A percentile compares a stretch with the other conserved stretches of the same genome.
phyloP scores from a whole-genome alignment of 2,329 filamentous ascomycete species.

The Pseudomassariella vexata region DNA sequence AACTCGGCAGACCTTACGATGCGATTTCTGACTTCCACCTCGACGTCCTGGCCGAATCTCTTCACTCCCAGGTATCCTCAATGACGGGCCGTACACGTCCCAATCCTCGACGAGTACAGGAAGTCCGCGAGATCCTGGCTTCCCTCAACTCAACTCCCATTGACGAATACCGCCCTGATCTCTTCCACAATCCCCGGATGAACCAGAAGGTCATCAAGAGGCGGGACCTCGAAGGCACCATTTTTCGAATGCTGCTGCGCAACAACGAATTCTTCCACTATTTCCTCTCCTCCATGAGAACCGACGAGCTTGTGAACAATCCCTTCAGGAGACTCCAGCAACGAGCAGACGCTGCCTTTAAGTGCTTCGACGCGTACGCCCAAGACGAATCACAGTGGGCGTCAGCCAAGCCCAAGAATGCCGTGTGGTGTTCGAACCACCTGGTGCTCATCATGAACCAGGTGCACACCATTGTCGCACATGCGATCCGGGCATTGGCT shows the following conservation, averaged over 20 bases:
- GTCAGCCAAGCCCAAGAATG: constrained; percentile 27
- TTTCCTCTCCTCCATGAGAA: constrained; percentile 39
- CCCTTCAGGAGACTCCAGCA: constrained; percentile 42
- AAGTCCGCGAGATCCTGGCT: constrained; percentile 46
- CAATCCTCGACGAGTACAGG: constrained; percentile 34
- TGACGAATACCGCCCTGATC: constrained; percentile 40
- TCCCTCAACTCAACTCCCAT: constrained; percentile 32
- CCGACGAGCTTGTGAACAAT: constrained; percentile 38
- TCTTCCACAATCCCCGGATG: constrained; percentile 27
- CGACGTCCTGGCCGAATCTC: constrained; percentile 42
- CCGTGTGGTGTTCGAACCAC: constrained; percentile 44
- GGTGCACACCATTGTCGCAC: constrained; percentile 35
- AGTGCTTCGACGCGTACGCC: constrained; percentile 31
- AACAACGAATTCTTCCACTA: constrained; percentile 51
- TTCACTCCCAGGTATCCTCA: constrained; percentile 40
- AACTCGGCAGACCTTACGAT: constrained; percentile 42
- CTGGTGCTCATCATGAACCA: constrained; percentile 35
- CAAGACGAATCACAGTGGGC: constrained; percentile 5
- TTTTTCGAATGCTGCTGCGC: constrained; percentile 48
- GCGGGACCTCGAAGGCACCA: constrained; percentile 42
- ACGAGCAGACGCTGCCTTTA: constrained; percentile 40
- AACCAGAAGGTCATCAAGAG: constrained; percentile 32
- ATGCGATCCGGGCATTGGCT: constrained; percentile 29
- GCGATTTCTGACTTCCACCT: constrained; percentile 45
- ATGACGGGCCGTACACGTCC: constrained; percentile 18